These are phyloP conservation scores for Fusarium pseudograminearum DNA, from an alignment of 2,329 filamentous ascomycete species.

Conservation along the genomic window DNA sequence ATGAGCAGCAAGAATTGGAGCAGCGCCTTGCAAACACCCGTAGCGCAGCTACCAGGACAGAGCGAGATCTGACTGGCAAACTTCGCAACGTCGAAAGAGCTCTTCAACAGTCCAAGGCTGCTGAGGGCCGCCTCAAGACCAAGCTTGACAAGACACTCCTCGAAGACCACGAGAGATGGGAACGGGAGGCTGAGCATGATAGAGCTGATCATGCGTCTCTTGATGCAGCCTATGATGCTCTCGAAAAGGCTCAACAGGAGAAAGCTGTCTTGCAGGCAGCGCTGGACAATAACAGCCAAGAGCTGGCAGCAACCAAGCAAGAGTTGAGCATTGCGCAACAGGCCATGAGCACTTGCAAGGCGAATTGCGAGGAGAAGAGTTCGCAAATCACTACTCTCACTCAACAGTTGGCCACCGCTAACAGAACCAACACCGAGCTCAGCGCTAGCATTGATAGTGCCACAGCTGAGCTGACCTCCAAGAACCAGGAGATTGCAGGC, in stretches of 20 bases:
- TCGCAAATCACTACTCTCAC: not conserved
- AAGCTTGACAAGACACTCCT: slow-evolving; percentile 11
- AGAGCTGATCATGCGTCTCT: slow-evolving; percentile 1
- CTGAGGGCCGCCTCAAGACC: slow-evolving; percentile 1
- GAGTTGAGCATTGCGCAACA: not conserved
- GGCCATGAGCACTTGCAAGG: not conserved
- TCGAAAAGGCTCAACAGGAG: not conserved
- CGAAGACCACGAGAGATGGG: slow-evolving; percentile 5
- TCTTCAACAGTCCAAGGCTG: not conserved
- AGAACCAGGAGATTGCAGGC: not conserved
- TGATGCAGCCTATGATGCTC: not conserved
- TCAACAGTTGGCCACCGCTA: not conserved
- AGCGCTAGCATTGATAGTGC: not conserved
- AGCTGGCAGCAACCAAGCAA: not conserved
- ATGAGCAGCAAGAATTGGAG: not conserved
- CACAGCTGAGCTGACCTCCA: not conserved
- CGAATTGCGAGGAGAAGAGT: not conserved
- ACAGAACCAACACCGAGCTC: not conserved
- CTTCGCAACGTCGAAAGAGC: not conserved
- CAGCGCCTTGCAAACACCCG: not conserved
- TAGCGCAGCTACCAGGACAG: not conserved
- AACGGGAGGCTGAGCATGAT: slow-evolving; percentile 1
- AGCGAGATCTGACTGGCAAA: not conserved
- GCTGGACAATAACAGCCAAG: not conserved
- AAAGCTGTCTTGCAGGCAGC: not conserved